Evolutionary conservation across 495 filamentous ascomycete species (phyloP).

Genomic region (Amniculicola lignicola): DNA sequence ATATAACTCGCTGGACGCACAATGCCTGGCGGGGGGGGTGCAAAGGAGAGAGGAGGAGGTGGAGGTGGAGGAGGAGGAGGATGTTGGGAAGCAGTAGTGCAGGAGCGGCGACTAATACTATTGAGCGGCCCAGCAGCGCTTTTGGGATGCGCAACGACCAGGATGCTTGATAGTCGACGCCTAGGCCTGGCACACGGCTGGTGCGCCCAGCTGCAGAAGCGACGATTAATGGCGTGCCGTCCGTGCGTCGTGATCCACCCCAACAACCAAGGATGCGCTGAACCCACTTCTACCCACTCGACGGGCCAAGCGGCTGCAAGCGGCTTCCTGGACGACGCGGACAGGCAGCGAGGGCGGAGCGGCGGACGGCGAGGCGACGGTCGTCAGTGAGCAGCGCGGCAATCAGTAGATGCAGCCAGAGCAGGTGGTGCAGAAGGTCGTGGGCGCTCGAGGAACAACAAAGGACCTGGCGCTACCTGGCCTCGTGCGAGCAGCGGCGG

Average conservation of each 20-base stretch:
- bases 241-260: conserved; percentile 14
- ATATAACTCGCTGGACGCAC: too few relatives aligned
- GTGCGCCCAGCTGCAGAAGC: conserved; percentile 13
- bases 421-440: not conserved
- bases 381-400: not conserved
- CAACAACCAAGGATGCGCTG: conserved; percentile 23
- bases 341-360: not conserved
- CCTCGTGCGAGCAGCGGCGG: not conserved
- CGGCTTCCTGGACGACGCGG: not conserved
- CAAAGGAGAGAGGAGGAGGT: not conserved
- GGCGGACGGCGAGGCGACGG: not conserved
- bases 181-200: conserved; percentile 5
- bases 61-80: conserved; percentile 22
- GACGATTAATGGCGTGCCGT: conserved; percentile 13
- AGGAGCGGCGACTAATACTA: conserved; percentile 26
- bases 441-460: not conserved
- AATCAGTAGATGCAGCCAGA: not conserved
- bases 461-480: conserved; percentile 1
- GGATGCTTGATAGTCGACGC: conserved; percentile 20
- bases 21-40: too few relatives aligned
- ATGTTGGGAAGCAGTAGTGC: conserved; percentile 25
- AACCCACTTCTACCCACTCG: too few relatives aligned
- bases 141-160: conserved; percentile 22
- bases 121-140: conserved; percentile 20
- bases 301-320: conserved; percentile 15